A percentile compares a stretch with the other conserved stretches of the same genome.
Evolutionary conservation across 306 rosid species (phyloP).

Genomic region (Glycine tomentella): DNA sequence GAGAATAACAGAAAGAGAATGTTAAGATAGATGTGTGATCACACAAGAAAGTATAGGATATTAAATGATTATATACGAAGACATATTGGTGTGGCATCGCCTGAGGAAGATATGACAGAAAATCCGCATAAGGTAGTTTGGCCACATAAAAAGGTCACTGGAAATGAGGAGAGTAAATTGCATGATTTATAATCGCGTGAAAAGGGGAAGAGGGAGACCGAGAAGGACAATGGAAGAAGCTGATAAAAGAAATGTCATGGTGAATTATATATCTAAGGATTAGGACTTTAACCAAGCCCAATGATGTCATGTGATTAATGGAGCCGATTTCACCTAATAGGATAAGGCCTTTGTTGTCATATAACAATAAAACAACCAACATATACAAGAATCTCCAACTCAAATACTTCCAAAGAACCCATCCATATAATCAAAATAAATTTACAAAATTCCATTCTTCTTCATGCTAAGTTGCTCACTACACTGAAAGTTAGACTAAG

Average conservation of each 20-base stretch:
- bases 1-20: background rate
- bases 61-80: background rate
- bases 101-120: background rate
- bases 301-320: background rate
- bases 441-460: conserved; percentile 1
- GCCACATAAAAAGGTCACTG: background rate
- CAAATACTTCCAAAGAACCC: conserved; percentile 3
- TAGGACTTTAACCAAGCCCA: background rate
- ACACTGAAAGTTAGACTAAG: conserved; percentile 10
- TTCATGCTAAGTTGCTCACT: conserved; percentile 15
- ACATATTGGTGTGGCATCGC: background rate
- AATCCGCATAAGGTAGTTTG: background rate
- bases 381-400: conserved; percentile 12
- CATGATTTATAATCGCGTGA: background rate
- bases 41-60: background rate
- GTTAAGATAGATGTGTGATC: background rate
- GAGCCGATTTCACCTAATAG: background rate
- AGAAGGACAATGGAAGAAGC: background rate
- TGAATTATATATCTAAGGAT: background rate
- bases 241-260: background rate
- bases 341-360: background rate
- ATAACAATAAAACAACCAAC: conserved; percentile 33
- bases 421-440: conserved; percentile 14
- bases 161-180: background rate
- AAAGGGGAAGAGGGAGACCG: background rate